Evolutionary conservation across 2,329 filamentous ascomycete genomes (phyloP).

Genomic region (Trichoderma breve): DNA sequence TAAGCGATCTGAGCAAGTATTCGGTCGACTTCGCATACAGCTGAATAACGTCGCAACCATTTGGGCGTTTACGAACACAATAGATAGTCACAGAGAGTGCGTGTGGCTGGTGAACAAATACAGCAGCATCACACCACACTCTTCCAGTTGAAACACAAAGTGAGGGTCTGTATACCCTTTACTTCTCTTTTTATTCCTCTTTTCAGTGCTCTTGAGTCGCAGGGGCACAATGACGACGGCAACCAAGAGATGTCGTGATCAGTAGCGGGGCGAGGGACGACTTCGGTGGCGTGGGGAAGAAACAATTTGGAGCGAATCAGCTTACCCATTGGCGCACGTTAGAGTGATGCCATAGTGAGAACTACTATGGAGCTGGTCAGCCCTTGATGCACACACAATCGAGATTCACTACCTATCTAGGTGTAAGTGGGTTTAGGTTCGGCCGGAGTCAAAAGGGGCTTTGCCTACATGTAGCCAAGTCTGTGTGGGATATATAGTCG

Average conservation of each 20-base stretch:
- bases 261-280: not conserved
- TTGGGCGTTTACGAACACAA: not conserved
- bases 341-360: not conserved
- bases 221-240: not conserved
- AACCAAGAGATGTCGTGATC: slow-evolving; percentile 10
- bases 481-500: not conserved
- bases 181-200: not conserved
- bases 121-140: not conserved
- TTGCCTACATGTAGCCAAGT: not conserved
- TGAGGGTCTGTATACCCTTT: not conserved
- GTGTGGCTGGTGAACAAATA: not conserved
- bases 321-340: slow-evolving; percentile 1
- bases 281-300: not conserved
- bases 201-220: not conserved
- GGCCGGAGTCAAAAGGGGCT: not conserved
- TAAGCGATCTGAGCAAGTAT: not conserved
- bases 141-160: not conserved
- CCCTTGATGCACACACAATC: not conserved
- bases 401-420: not conserved
- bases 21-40: not conserved
- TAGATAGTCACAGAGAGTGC: not conserved
- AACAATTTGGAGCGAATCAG: not conserved
- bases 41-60: not conserved
- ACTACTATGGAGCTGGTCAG: not conserved
- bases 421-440: not conserved